These are phyloP conservation scores for Sisymbrium irio DNA, from an alignment of 345 rosid species.

Conservation along the genomic window DNA sequence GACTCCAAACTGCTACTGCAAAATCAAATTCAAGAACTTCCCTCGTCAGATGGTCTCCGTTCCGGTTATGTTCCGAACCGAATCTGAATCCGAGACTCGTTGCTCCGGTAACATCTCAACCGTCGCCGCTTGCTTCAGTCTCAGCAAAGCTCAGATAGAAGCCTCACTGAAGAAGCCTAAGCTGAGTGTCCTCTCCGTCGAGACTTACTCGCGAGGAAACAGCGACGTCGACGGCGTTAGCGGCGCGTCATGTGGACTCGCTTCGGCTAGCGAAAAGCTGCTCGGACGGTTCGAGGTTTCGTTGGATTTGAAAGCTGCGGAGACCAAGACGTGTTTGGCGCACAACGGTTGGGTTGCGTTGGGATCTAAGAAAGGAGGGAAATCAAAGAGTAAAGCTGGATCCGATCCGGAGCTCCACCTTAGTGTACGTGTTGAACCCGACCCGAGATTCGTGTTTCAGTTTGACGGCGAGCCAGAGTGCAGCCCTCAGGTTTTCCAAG, in stretches of 20 bases:
- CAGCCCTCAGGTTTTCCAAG: constrained; percentile 93
- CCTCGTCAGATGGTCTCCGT: constrained; percentile 45
- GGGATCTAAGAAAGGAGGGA: constrained; percentile 33
- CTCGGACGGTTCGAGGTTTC: constrained; percentile 57
- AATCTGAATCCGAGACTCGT: constrained; percentile 34
- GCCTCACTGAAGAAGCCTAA: constrained; percentile 28
- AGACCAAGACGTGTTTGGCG: constrained; percentile 46
- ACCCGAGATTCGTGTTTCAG: constrained; percentile 86
- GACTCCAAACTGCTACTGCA: constrained; percentile 48
- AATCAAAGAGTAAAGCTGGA: constrained; percentile 32
- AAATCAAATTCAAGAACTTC: constrained; percentile 56
- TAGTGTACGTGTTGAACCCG: constrained; percentile 67
- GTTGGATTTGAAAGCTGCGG: constrained; percentile 60
- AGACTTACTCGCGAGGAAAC: constrained; percentile 43
- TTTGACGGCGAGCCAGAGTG: constrained; percentile 93
- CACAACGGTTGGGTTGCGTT: constrained; percentile 73
- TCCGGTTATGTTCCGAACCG: constrained; percentile 36
- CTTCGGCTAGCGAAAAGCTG: constrained; percentile 45
- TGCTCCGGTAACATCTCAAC: constrained; percentile 33
- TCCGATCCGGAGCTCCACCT: constrained; percentile 47
- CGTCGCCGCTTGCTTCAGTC: constrained; percentile 66
- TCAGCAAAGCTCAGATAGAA: constrained; percentile 52
- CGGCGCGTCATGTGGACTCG: constrained; percentile 47
- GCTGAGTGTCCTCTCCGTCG: constrained; percentile 38
- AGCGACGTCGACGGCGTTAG: constrained; percentile 15